These are phyloP conservation scores for Alternaria conjuncta DNA, from an alignment of 2,329 filamentous ascomycete species.

Conservation along the genomic window DNA sequence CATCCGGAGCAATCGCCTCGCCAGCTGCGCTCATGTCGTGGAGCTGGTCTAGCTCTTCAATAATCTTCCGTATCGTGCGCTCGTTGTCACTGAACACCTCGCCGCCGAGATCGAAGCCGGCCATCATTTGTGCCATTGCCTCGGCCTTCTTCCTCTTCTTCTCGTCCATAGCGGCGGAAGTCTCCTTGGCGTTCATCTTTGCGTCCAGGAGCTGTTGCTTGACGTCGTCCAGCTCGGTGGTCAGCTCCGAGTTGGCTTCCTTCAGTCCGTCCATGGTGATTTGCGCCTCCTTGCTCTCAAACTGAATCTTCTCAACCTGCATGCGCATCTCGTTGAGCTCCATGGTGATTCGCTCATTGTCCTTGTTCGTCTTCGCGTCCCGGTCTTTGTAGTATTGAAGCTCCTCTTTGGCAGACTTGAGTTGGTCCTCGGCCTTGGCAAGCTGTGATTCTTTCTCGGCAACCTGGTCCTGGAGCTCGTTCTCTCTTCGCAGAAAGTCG, in stretches of 20 bases:
- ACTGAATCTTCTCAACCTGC: conserved; percentile 93
- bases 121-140: conserved; percentile 99
- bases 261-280: conserved; percentile 98
- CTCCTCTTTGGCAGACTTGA: conserved; percentile 86
- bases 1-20: conserved; percentile 80
- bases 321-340: conserved; percentile 95
- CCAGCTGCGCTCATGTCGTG: conserved; percentile 78
- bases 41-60: conserved; percentile 80
- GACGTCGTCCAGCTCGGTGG: conserved; percentile 87
- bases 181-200: conserved; percentile 96
- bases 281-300: conserved; percentile 94
- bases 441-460: conserved; percentile 89
- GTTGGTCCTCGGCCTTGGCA: conserved; percentile 76
- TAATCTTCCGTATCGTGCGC: conserved; percentile 79
- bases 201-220: conserved; percentile 96
- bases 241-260: conserved; percentile 93
- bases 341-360: conserved; percentile 84
- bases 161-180: conserved; percentile 85
- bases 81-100: conserved; percentile 96
- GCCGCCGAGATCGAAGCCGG: conserved; percentile 90
- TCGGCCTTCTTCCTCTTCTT: conserved; percentile 99
- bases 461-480: conserved; percentile 95
- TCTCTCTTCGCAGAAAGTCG: conserved; percentile 92
- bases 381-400: conserved; percentile 84
- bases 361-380: conserved; percentile 79